A percentile compares a stretch with the other conserved stretches of the same genome.
phyloP scores from a whole-genome alignment of 805 yeast species.

The Kurtzmaniella cleridarum region DNA sequence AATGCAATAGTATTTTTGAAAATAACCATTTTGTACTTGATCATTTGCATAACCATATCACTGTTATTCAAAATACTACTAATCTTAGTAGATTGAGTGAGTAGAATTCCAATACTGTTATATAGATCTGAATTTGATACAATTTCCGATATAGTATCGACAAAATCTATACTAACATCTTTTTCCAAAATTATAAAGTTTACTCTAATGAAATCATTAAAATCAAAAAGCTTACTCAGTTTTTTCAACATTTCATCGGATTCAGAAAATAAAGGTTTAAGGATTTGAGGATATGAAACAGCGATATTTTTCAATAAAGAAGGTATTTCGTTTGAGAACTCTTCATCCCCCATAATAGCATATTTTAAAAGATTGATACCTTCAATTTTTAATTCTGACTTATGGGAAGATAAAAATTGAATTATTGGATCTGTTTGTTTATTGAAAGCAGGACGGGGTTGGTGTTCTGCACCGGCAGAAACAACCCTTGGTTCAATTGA shows the following conservation, averaged over 20 bases:
- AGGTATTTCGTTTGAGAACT: constrained; percentile 19
- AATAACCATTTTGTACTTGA: constrained; percentile 25
- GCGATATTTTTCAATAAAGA: constrained; percentile 22
- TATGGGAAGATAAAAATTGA: constrained; percentile 28
- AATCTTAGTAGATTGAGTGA: constrained; percentile 26
- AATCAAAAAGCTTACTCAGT: constrained; percentile 17
- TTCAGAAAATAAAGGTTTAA: constrained; percentile 26
- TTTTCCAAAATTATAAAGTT: constrained; percentile 17
- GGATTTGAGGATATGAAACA: constrained; percentile 21
- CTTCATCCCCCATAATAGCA: constrained; percentile 34
- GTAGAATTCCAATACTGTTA: constrained; percentile 19
- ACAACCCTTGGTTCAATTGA: not conserved
- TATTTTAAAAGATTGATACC: constrained; percentile 33
- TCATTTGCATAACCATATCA: constrained; percentile 32
- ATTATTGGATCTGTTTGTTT: constrained; percentile 29
- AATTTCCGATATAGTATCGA: constrained; percentile 17
- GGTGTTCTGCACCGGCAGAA: constrained; percentile 1
- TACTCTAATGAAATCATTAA: constrained; percentile 32
- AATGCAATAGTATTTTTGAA: constrained; percentile 22
- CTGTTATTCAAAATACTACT: constrained; percentile 25
- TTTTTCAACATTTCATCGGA: constrained; percentile 22
- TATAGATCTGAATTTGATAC: constrained; percentile 24
- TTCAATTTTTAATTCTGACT: constrained; percentile 23
- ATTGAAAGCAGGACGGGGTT: constrained; percentile 10
- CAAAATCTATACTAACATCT: constrained; percentile 15